Evolutionary conservation across 495 filamentous ascomycete genomes (phyloP).

Genomic region (Hypoxylon intermedium): DNA sequence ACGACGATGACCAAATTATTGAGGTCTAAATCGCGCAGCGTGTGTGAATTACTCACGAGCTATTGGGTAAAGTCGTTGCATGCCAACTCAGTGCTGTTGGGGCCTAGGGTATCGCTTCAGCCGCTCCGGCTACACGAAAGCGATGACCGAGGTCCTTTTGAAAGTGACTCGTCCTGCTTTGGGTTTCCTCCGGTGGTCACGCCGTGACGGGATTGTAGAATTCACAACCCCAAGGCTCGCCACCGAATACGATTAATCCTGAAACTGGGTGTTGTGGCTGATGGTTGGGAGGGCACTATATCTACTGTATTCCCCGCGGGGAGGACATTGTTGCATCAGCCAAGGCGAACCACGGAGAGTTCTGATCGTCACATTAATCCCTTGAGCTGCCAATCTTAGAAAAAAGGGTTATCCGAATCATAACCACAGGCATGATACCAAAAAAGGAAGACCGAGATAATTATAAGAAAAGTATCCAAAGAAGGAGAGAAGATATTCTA

Average conservation of each 20-base stretch:
- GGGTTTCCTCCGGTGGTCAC: conserved; percentile 2
- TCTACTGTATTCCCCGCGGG: neutral
- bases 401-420: too few species aligned
- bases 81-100: conserved; percentile 1
- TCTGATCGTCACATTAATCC: conserved; percentile 1
- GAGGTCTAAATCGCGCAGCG: conserved; percentile 48
- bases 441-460: conserved; percentile 24
- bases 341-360: conserved; percentile 22
- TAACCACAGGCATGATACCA: too few species aligned
- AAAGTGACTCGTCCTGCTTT: conserved; percentile 4
- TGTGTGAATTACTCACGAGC: neutral
- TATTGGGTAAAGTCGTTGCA: conserved; percentile 8
- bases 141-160: neutral
- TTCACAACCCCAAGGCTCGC: neutral
- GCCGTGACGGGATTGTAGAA: neutral
- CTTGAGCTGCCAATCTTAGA: too few species aligned
- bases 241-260: conserved; percentile 4
- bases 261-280: conserved; percentile 16
- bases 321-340: conserved; percentile 22
- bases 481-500: neutral
- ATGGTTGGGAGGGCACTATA: conserved; percentile 2
- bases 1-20: conserved; percentile 52
- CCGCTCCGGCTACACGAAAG: conserved; percentile 14
- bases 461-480: conserved; percentile 3
- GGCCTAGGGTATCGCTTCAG: conserved; percentile 6